A percentile compares a stretch with the other conserved stretches of the same genome.
These are phyloP conservation scores for Cryphonectria nitschkei DNA, from an alignment of 2,329 filamentous ascomycete species.

Conservation along the genomic window DNA sequence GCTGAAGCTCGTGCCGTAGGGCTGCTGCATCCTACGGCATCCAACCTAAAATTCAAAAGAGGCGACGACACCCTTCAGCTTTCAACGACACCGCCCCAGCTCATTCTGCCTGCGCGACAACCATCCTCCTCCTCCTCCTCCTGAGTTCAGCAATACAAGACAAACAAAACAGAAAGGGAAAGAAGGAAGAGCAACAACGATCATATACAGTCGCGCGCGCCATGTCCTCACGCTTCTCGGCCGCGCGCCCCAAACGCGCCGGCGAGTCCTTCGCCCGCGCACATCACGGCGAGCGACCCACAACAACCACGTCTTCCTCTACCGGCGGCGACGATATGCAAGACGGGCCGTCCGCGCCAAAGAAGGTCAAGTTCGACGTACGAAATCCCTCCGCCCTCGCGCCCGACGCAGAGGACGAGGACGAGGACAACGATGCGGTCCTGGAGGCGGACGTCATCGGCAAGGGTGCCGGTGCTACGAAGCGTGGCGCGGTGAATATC, in stretches of 20 bases:
- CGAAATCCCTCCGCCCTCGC: slow-evolving; percentile 93
- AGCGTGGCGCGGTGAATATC: slow-evolving; percentile 92
- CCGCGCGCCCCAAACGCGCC: slow-evolving; percentile 79
- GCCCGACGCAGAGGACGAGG: slow-evolving; percentile 75
- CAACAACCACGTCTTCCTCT: slow-evolving; percentile 36
- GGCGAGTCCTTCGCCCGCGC: slow-evolving; percentile 80
- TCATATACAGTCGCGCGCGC: slow-evolving; percentile 5
- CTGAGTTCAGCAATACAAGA: not conserved
- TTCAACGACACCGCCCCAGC: not conserved
- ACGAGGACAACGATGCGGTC: slow-evolving; percentile 61
- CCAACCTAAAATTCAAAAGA: slow-evolving; percentile 7
- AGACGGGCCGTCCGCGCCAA: slow-evolving; percentile 50
- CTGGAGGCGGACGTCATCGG: slow-evolving; percentile 94
- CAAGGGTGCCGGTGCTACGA: slow-evolving; percentile 72
- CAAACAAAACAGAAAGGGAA: not conserved
- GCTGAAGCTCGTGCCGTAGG: slow-evolving; percentile 3
- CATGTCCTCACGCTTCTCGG: slow-evolving; percentile 63
- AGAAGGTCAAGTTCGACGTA: slow-evolving; percentile 90
- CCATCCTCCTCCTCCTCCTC: not conserved
- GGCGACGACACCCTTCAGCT: not conserved
- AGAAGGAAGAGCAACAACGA: not conserved
- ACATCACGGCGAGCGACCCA: slow-evolving; percentile 62
- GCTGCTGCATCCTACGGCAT: not conserved
- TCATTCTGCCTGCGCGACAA: not conserved
- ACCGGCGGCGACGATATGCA: slow-evolving; percentile 15